Conservation (phyloP, 2,329 filamentous ascomycete species). For the Colletotrichum godetiae region DNA sequence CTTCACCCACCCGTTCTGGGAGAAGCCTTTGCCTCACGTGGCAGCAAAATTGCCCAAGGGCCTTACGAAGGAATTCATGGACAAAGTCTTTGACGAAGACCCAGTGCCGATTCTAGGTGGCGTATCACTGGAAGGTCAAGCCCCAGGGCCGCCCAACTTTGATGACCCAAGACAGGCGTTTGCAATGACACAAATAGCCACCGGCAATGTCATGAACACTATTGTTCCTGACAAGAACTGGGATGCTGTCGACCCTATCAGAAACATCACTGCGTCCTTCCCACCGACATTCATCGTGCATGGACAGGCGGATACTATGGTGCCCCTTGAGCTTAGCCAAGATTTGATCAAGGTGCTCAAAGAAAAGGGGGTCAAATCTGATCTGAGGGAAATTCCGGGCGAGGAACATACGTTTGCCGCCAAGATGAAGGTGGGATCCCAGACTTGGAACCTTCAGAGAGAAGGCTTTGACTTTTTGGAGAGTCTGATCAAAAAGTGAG, state of each 20-base stretch:
- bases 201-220: constrained; percentile 49
- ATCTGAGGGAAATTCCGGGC: constrained; percentile 49
- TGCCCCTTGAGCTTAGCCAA: constrained; percentile 49
- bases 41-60: constrained; percentile 41
- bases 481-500: constrained; percentile 33
- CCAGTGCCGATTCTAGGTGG: constrained; percentile 51
- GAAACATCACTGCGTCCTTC: constrained; percentile 44
- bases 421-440: constrained; percentile 52
- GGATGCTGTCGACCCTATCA: constrained; percentile 47
- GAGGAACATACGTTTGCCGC: constrained; percentile 57
- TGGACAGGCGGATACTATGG: constrained; percentile 51
- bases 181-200: constrained; percentile 53
- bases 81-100: constrained; percentile 47
- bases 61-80: constrained; percentile 44
- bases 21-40: constrained; percentile 44
- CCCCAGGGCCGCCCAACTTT: constrained; percentile 47
- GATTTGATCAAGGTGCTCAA: constrained; percentile 42
- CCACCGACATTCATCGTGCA: constrained; percentile 56
- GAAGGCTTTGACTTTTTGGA: constrained; percentile 55
- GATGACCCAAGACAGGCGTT: constrained; percentile 50
- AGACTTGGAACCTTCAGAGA: constrained; percentile 48
- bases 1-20: constrained; percentile 52
- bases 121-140: constrained; percentile 54
- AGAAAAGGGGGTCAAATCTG: constrained; percentile 46
- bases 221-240: constrained; percentile 42